Evolutionary conservation across 78 protist species (phyloP).

Genomic region (Dictyostelium capitatum): DNA sequence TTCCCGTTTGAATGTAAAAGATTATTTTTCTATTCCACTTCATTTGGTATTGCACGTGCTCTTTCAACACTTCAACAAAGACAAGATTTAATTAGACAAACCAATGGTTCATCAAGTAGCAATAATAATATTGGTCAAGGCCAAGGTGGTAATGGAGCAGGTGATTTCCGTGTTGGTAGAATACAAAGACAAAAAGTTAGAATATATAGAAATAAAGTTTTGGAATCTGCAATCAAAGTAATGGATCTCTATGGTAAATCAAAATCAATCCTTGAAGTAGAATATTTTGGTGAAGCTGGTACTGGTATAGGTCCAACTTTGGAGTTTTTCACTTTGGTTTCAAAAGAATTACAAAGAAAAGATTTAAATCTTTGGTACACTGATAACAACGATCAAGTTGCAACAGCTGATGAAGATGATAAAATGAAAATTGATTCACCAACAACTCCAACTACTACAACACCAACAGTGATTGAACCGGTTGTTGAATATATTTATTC

Average conservation of each 20-base stretch:
- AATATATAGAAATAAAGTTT: conserved; percentile 70
- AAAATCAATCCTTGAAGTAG: conserved; percentile 89
- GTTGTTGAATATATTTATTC: conserved; percentile 50
- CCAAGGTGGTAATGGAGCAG: conserved; percentile 35
- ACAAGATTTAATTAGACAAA: conserved; percentile 48
- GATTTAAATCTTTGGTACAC: conserved; percentile 74
- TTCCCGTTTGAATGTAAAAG: conserved; percentile 82
- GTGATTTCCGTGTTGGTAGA: conserved; percentile 82
- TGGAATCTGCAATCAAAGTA: conserved; percentile 87
- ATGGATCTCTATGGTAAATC: conserved; percentile 84
- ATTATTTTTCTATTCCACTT: conserved; percentile 81
- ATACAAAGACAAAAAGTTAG: conserved; percentile 92
- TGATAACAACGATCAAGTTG: background rate
- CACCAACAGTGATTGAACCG: background rate
- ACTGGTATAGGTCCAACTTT: conserved; percentile 92
- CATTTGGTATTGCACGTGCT: conserved; percentile 91
- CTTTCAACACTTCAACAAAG: conserved; percentile 67
- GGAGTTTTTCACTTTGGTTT: conserved; percentile 92
- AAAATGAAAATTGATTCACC: conserved; percentile 24
- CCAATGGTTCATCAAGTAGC: background rate
- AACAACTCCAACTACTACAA: background rate
- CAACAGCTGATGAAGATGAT: conserved; percentile 2
- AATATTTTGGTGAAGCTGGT: conserved; percentile 90
- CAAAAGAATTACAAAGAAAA: conserved; percentile 85
- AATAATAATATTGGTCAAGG: no score